Base-by-base conservation (phyloP, 2,329 filamentous ascomycete species). In the Venturia aucupariae region DNA sequence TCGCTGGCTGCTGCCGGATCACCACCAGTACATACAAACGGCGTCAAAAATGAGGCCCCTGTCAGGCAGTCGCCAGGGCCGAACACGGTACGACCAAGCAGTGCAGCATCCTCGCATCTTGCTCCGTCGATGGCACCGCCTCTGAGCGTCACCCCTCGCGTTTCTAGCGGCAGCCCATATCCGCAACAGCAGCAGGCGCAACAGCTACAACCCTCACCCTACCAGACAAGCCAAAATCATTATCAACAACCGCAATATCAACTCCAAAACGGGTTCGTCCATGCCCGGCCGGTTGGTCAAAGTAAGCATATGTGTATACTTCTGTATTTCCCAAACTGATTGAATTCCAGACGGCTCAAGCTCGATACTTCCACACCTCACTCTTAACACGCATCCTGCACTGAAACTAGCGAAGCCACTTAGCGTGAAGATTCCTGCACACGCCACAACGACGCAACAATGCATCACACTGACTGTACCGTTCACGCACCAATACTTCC, bases 391-490 rank as follows among this genome's bases (percentile, higher is more conserved):
- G 17, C 89, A 93, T 71, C 86, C 88, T 0, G 82, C 81, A 13
- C 79, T 91, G 51, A 83, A 84, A 61, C 74, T 86, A 2, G 78
- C 85, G 10, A 82, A 83, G 32, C 85, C 84, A 32, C 86, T 88
- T 72, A 78, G 83, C 41, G 78, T 90, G 64, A 82, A 84, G 42
- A 77, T 96, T 39, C 80, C 82, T 1, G 86, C 91, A 3, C 86
- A 87, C 62, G 77, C 84, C 7, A 83, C 81, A 22, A 81, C 88
- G 69, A 82, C 85, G 35, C 85, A 90, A 65, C 88, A 93, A 69
- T 90, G 86, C 4, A 79, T 89, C 51, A 89, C 90, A 6, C 78
- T 94, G 64, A 87, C 86, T 65, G 78, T 94, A 11, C 86, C 89
- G 1, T 75, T 82, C 1, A 83, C 81, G 59, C 85, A 92, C 70